Evolutionary conservation across 1,284 basidiomycete genomes (phyloP).

Genomic region (Albatrellus sp.): DNA sequence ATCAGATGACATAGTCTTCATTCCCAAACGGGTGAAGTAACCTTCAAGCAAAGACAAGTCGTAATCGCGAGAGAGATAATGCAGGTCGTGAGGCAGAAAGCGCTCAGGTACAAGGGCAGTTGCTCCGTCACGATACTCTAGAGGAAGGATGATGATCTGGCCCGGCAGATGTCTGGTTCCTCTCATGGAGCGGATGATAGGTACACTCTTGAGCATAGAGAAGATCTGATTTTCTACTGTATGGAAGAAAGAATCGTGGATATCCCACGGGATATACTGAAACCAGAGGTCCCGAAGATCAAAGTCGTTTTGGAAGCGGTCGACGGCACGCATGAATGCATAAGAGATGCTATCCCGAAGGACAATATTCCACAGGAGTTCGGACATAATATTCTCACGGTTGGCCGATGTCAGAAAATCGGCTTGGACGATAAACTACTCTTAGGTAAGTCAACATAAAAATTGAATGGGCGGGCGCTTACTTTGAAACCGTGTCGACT

Average conservation of each 20-base stretch:
- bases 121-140: not conserved
- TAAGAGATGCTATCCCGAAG: slow-evolving; percentile 9
- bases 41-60: not conserved
- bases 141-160: slow-evolving; percentile 3
- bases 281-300: slow-evolving; percentile 11
- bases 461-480: not conserved
- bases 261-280: slow-evolving; percentile 10
- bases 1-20: slow-evolving; percentile 8
- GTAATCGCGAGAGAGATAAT: slow-evolving; percentile 9
- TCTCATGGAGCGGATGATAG: slow-evolving; percentile 2
- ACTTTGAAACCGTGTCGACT: slow-evolving; percentile 13
- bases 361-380: slow-evolving; percentile 10
- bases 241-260: slow-evolving; percentile 9
- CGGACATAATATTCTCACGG: slow-evolving; percentile 13
- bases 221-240: slow-evolving; percentile 5
- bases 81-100: not conserved
- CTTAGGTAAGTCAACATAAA: not conserved
- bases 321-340: slow-evolving; percentile 9
- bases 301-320: slow-evolving; percentile 5
- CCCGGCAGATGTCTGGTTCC: not conserved
- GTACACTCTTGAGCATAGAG: not conserved
- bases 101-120: slow-evolving; percentile 3
- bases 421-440: slow-evolving; percentile 15
- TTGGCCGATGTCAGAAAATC: slow-evolving; percentile 15
- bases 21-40: slow-evolving; percentile 7